Base-by-base conservation (phyloP, 2,329 filamentous ascomycete species). In the Bipolaris bicolor region DNA sequence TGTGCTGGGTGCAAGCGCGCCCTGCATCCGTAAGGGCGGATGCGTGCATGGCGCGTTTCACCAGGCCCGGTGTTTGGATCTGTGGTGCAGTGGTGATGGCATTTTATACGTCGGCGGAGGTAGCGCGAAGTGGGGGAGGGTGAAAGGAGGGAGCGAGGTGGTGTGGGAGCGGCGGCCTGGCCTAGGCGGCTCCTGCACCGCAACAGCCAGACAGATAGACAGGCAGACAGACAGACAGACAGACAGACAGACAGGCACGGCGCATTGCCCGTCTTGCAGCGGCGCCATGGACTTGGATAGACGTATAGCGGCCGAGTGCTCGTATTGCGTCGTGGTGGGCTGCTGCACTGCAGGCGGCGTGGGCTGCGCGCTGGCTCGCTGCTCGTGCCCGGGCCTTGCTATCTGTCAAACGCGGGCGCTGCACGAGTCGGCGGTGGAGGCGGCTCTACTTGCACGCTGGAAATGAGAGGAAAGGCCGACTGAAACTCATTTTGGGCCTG, bases 31-130 rank as follows among this genome's bases (percentile, higher is more conserved):
- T 26, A 52, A 47, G 43, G 34, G 60, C 50, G 61, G 52, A 57
- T 49, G 57, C 49, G 39, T 62, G 60, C 61, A 62, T 64, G 60
- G 67, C 61, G 61, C 54, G 67, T 68, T 69, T 66, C 65, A 68
- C 45, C n/a, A 45, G 40, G 26, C 41, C 37, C 22, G 49, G 55
- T 20, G 55, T 57, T 55, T 57, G 53, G 52, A 53, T 33, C 16
- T 53, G 9, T 52, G 18, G 45, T 48, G 61, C 55, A 59, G 49
- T 57, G 57, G 58, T 59, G 41, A 52, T 58, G 62, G 36, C 55
- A 62, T 65, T 61, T 53, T 54, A 60, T 66, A 60, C 55, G 55
- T 60, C 52, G 50, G 50, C 33, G 47, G 52, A 52, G 29, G 58
- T 59, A 60, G 62, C 61, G 60, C 62, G 36, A 61, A 39, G 57